Conservation (phyloP, 2,329 filamentous ascomycete genomes). For the Neurospora sp. region DNA sequence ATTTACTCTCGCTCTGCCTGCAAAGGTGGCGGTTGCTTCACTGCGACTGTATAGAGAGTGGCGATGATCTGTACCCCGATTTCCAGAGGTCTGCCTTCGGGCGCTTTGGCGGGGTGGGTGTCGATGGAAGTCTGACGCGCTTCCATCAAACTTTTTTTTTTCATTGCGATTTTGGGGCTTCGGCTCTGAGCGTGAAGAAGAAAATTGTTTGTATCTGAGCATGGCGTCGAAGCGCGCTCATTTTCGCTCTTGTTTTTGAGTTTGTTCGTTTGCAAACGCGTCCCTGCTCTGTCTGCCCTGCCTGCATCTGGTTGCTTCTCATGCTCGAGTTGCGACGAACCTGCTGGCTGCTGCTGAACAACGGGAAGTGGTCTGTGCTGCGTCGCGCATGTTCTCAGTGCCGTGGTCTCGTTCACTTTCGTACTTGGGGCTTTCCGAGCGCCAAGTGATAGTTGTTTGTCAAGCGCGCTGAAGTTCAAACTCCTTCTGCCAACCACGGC, state of each 20-base stretch:
- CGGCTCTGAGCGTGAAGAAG: slow-evolving; percentile 39
- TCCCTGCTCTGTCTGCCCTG: background rate
- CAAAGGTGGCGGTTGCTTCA: slow-evolving; percentile 43
- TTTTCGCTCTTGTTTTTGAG: background rate
- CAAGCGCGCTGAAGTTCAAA: background rate
- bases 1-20: slow-evolving; percentile 46
- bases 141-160: slow-evolving; percentile 31
- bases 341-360: background rate
- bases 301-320: background rate
- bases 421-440: background rate
- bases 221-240: background rate
- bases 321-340: background rate
- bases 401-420: background rate
- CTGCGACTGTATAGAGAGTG: slow-evolving; percentile 63
- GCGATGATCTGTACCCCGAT: slow-evolving; percentile 86
- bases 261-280: background rate
- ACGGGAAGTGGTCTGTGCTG: background rate
- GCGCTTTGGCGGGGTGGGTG: slow-evolving; percentile 66
- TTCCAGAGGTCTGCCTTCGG: slow-evolving; percentile 58
- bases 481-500: background rate
- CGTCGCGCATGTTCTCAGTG: background rate
- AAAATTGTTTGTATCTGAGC: slow-evolving; percentile 14
- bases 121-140: slow-evolving; percentile 82
- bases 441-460: background rate
- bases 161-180: slow-evolving; percentile 44